A percentile compares a stretch with the other conserved stretches of the same genome.
phyloP scores from a whole-genome alignment of 2,329 filamentous ascomycete species.

The Fusarium sp. region DNA sequence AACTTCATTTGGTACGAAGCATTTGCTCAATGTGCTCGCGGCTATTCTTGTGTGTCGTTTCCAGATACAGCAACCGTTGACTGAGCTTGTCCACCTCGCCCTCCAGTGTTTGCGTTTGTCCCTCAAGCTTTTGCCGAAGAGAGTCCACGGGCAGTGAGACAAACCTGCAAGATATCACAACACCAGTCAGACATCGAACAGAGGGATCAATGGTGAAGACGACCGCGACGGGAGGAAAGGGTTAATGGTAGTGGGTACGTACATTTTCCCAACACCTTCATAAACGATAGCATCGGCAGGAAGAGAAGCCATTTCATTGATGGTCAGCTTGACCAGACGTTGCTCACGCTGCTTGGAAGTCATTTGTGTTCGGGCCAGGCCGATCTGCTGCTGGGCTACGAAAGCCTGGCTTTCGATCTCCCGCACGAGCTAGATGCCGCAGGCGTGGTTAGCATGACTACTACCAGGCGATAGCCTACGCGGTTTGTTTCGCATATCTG shows the following conservation, averaged over 20 bases:
- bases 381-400: constrained; percentile 91
- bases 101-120: constrained; percentile 79
- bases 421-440: constrained; percentile 75
- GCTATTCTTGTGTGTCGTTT: constrained; percentile 96
- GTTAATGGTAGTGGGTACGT: constrained; percentile 48
- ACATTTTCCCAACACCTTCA: constrained; percentile 98
- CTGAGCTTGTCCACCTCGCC: constrained; percentile 82
- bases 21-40: constrained; percentile 91
- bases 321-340: constrained; percentile 87
- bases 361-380: constrained; percentile 85
- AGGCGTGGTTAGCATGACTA: neutral
- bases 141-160: constrained; percentile 78
- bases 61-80: constrained; percentile 91
- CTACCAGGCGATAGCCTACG: no score
- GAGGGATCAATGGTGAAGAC: no score
- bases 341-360: constrained; percentile 87
- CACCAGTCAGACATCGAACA: constrained; percentile 8
- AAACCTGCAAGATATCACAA: constrained; percentile 72
- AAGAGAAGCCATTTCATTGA: constrained; percentile 82
- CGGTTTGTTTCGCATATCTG: no score
- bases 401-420: constrained; percentile 94
- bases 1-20: constrained; percentile 64
- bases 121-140: constrained; percentile 79
- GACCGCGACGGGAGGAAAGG: neutral
- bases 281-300: constrained; percentile 84